phyloP scores from a whole-genome alignment of 345 rosid species.

The Corchorus olitorius region DNA sequence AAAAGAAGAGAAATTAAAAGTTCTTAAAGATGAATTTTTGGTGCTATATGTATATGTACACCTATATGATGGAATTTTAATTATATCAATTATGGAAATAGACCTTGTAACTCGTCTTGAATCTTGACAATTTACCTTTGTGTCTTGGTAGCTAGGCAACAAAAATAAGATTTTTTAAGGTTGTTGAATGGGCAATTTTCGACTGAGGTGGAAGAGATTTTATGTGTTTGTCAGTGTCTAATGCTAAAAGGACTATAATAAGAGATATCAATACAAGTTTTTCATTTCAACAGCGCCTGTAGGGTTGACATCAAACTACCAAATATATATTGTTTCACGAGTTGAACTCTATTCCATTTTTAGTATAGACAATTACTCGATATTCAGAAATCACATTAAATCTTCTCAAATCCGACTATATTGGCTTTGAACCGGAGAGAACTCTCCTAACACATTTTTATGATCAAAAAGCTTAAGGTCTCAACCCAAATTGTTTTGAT shows the following conservation, averaged over 20 bases:
- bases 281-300: background rate
- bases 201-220: conserved; percentile 8
- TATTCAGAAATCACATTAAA: too few species aligned
- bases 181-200: conserved; percentile 12
- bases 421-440: too few species aligned
- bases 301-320: background rate
- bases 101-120: conserved; percentile 5
- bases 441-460: too few species aligned
- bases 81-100: background rate
- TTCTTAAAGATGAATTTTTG: too few species aligned
- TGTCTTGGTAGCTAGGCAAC: background rate
- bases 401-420: too few species aligned
- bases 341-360: background rate
- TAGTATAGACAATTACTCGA: too few species aligned
- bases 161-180: background rate
- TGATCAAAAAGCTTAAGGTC: too few species aligned
- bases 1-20: too few species aligned
- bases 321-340: background rate
- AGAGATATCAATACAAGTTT: background rate
- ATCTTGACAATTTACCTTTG: conserved; percentile 11
- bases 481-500: too few species aligned
- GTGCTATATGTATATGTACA: too few species aligned
- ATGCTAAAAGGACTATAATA: background rate
- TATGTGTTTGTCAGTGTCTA: background rate
- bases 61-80: too few species aligned